Percentiles rank a stretch among this genome's conserved stretches.
These are phyloP conservation scores for Mucor indicus DNA, from an alignment of 371 early-diverging fungal species.

Conservation along the genomic window DNA sequence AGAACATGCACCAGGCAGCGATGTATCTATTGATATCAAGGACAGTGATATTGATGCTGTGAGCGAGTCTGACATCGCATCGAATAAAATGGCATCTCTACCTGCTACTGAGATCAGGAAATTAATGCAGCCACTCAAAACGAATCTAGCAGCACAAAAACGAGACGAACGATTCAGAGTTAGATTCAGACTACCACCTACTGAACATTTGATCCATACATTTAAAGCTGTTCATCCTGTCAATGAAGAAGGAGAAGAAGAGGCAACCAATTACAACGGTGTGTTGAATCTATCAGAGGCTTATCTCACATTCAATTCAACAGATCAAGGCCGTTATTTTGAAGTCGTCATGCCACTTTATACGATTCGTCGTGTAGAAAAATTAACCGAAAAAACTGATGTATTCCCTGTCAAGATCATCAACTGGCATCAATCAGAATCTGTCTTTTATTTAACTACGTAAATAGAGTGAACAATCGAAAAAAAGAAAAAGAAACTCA, in stretches of 20 bases:
- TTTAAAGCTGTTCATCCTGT: conserved; percentile 45
- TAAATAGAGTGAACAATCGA: conserved; percentile 10
- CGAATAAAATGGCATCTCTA: conserved; percentile 16
- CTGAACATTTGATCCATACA: conserved; percentile 62
- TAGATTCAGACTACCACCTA: conserved; percentile 66
- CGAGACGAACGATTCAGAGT: conserved; percentile 75
- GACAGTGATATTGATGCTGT: conserved; percentile 33
- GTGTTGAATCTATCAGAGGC: conserved; percentile 77
- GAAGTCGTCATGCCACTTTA: conserved; percentile 82
- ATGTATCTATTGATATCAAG: conserved; percentile 40
- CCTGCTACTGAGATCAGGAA: conserved; percentile 30
- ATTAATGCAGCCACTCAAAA: conserved; percentile 53
- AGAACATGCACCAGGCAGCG: conserved; percentile 64
- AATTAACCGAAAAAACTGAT: conserved; percentile 46
- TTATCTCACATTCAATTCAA: conserved; percentile 81
- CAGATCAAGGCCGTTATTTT: conserved; percentile 45
- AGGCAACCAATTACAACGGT: conserved; percentile 45
- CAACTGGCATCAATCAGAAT: conserved; percentile 63
- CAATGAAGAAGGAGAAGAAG: conserved; percentile 6
- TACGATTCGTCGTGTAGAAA: conserved; percentile 88
- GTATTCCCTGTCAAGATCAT: conserved; percentile 51
- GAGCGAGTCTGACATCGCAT: conserved; percentile 20
- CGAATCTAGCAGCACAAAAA: conserved; percentile 69
- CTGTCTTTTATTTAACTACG: conserved; percentile 50
- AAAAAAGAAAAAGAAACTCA: not conserved